Evolutionary conservation across 805 yeast species (phyloP), one percentile per base, ranked within the genome.

Genomic region (Jamesozyma piceae): DNA sequence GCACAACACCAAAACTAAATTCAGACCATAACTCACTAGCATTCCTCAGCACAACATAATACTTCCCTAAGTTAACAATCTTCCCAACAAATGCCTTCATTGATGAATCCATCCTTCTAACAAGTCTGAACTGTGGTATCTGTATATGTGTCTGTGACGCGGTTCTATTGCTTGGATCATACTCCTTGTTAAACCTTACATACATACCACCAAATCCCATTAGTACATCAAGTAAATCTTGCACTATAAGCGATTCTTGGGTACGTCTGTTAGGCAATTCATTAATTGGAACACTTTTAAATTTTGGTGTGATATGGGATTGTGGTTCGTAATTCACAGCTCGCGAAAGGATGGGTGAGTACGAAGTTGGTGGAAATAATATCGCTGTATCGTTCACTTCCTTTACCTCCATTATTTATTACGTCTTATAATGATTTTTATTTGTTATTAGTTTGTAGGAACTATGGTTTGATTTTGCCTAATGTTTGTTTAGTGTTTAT

Each of bases 171-270:
- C 39, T 44, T 0, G 79, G 78, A 51, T 77, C 75, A 54, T 75
- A 85, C 18, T 70, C 67, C 35, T 77, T 82, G 27, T 80, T 72
- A 55, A 73, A 86, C 35, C 88, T 67, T 29, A 90, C 75, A 54
- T 82, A 86, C 18, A 70, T 68, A 0, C 97, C 97, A 58, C 88
- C 95, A 22, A 72, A 62, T 0, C 94, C 94, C 27, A 78, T 51
- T 13, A 92, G 58, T 1, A 84, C 80, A 51, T 72, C 73, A 18
- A 87, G 53, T 9, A 88, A 57, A 58, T 90, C 98, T 44, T 75
- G 70, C 14, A 82, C 67, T 1, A 92, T 71, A 21, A 80, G 68
- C 0, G 84, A 80, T 57, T 88, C 95, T 57, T 87, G 95, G 3
- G 72, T 70, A 38, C 73, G 67, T 66, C 73, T 36, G 10, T 53